Conservation (phyloP, 78 protist genomes). For the Dictyostelium capitatum region DNA sequence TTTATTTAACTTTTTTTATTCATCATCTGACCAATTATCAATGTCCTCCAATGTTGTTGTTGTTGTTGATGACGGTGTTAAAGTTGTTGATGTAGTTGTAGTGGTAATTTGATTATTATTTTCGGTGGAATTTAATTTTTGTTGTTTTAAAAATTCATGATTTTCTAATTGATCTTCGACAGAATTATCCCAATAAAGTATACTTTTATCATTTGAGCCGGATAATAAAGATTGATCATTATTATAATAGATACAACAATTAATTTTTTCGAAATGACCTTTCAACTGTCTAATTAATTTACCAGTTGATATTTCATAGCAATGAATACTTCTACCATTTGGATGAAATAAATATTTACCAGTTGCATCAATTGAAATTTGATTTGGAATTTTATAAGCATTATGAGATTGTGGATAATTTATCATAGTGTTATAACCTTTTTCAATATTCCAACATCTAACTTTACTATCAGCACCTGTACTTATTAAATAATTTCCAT, state of each 20-base stretch:
- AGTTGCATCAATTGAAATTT: conserved; percentile 38
- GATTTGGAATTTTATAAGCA: conserved; percentile 33
- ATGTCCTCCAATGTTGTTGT: conserved; percentile 27
- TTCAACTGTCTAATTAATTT: conserved; percentile 20
- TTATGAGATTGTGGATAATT: conserved; percentile 23
- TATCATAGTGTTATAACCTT: conserved; percentile 24
- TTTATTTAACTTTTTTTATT: background rate
- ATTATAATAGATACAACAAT: conserved; percentile 59
- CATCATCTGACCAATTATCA: conserved; percentile 67
- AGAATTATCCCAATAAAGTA: conserved; percentile 53
- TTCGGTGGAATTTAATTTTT: background rate
- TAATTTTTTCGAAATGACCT: conserved; percentile 71
- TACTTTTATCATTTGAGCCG: conserved; percentile 53
- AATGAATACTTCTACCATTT: conserved; percentile 44
- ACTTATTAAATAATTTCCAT: conserved; percentile 24
- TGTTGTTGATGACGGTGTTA: background rate
- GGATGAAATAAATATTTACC: conserved; percentile 62
- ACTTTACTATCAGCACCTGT: conserved; percentile 69
- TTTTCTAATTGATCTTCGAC: conserved; percentile 20
- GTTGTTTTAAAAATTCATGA: conserved; percentile 11
- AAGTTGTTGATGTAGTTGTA: background rate
- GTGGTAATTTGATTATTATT: background rate
- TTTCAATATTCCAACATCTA: conserved; percentile 45
- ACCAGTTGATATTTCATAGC: conserved; percentile 37
- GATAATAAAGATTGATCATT: background rate